These are phyloP conservation scores for Globisporangium perplexum DNA, from an alignment of 352 stramenopile species.

Conservation along the genomic window DNA sequence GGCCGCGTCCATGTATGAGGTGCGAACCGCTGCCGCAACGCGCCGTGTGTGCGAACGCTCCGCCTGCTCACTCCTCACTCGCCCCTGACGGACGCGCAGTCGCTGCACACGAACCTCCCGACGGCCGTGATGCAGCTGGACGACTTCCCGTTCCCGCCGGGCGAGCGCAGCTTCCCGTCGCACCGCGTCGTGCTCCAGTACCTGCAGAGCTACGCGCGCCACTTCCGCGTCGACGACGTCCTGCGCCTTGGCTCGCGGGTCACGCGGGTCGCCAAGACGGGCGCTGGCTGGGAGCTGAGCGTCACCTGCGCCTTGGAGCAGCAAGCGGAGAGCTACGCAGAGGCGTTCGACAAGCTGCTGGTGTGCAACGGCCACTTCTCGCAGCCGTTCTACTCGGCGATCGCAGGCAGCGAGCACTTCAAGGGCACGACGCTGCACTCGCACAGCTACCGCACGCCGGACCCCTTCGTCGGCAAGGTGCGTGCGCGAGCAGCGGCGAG, in stretches of 20 bases:
- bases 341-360: conserved; percentile 67
- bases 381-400: conserved; percentile 33
- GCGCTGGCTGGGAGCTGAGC: conserved; percentile 1
- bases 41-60: background rate
- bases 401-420: conserved; percentile 53
- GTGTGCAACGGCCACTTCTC: conserved; percentile 81
- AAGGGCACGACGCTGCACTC: conserved; percentile 38
- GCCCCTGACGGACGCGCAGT: conserved; percentile 22
- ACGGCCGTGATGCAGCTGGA: conserved; percentile 77
- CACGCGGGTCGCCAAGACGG: conserved; percentile 36
- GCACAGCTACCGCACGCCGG: conserved; percentile 45
- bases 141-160: conserved; percentile 58
- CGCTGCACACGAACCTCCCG: conserved; percentile 73
- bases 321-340: conserved; percentile 42
- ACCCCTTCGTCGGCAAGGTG: conserved; percentile 39
- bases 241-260: conserved; percentile 49
- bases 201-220: conserved; percentile 54
- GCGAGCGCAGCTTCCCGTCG: conserved; percentile 46
- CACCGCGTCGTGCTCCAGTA: conserved; percentile 63
- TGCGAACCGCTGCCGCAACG: too few relatives aligned
- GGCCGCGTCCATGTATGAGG: conserved; percentile 70
- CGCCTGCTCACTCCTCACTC: background rate
- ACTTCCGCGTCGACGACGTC: conserved; percentile 44
- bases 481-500: too few relatives aligned
- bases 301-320: conserved; percentile 21